Percentiles rank a stretch among this genome's conserved stretches.
phyloP scores from a whole-genome alignment of 2,329 filamentous ascomycete genomes.

The Xylaria sp. region DNA sequence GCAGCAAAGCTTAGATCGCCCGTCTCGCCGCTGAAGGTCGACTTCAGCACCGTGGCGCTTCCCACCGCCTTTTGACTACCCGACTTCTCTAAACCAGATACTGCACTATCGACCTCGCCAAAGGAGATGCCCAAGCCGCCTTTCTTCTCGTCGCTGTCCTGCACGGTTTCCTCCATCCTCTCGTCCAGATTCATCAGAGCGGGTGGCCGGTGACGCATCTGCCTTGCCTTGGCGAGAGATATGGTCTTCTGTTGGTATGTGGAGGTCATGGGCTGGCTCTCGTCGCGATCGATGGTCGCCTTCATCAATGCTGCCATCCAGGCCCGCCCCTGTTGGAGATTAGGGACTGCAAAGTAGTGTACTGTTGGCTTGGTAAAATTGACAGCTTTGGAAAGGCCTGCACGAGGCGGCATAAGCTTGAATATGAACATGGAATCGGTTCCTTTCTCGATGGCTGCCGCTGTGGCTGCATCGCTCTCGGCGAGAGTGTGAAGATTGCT shows the following conservation, averaged over 20 bases:
- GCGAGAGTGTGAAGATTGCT: slow-evolving; percentile 60
- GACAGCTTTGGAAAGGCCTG: slow-evolving; percentile 87
- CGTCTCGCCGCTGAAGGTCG: slow-evolving; percentile 50
- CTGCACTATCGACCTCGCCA: slow-evolving; percentile 54
- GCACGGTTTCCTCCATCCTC: slow-evolving; percentile 49
- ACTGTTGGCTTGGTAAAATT: slow-evolving; percentile 98
- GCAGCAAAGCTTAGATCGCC: slow-evolving; percentile 43
- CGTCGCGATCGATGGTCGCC: slow-evolving; percentile 95
- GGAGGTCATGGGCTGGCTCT: slow-evolving; percentile 80
- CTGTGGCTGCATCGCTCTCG: slow-evolving; percentile 54
- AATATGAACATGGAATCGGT: slow-evolving; percentile 92
- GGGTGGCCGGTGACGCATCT: slow-evolving; percentile 89
- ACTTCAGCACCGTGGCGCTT: slow-evolving; percentile 49
- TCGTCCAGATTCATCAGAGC: slow-evolving; percentile 81
- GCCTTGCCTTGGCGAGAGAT: slow-evolving; percentile 85
- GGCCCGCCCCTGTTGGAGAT: slow-evolving; percentile 83
- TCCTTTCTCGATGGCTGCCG: slow-evolving; percentile 55
- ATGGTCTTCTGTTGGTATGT: slow-evolving; percentile 99
- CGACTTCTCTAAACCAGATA: slow-evolving; percentile 53
- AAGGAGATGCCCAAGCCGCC: slow-evolving; percentile 55
- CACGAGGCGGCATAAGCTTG: slow-evolving; percentile 92
- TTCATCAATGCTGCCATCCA: slow-evolving; percentile 99
- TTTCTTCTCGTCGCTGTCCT: slow-evolving; percentile 49
- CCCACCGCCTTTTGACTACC: slow-evolving; percentile 50
- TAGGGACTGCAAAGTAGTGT: slow-evolving; percentile 97